Percentiles rank a stretch among this genome's conserved stretches.
Conservation (phyloP, 192 early-diverging fungal genomes). For the Coemansia asiatica region DNA sequence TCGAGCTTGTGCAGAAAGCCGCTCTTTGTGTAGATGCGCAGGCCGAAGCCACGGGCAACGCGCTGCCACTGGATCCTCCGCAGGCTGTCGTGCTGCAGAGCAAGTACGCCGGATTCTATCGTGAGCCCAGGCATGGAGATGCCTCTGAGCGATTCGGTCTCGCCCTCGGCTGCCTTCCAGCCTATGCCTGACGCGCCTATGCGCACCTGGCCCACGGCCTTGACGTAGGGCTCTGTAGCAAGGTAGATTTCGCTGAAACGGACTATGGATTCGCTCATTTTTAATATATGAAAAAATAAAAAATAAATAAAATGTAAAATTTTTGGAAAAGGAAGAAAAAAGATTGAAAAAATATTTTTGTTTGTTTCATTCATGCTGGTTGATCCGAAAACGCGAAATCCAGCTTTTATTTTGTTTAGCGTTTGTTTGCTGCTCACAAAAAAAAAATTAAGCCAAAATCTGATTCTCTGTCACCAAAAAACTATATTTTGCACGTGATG, state of each 20-base stretch:
- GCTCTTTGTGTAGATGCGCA: constrained; percentile 74
- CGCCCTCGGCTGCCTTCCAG: constrained; percentile 56
- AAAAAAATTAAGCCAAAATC: too few relatives aligned
- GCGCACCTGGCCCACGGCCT: constrained; percentile 45
- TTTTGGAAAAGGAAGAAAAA: constrained; percentile 5
- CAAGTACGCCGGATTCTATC: constrained; percentile 36
- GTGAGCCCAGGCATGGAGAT: constrained; percentile 34
- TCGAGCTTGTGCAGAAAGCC: constrained; percentile 83
- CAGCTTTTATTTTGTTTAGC: too few relatives aligned
- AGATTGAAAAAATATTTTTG: constrained; percentile 4
- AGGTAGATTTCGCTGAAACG: constrained; percentile 52
- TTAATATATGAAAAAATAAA: neutral
- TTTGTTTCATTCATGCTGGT: too few relatives aligned
- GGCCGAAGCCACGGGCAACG: constrained; percentile 81
- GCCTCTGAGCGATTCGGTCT: constrained; percentile 35
- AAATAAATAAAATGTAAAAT: neutral
- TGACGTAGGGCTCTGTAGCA: constrained; percentile 51
- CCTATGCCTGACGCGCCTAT: constrained; percentile 50
- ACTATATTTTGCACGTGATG: neutral
- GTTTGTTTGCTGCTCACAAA: too few relatives aligned
- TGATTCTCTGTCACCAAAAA: too few relatives aligned
- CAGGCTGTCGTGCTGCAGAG: constrained; percentile 61
- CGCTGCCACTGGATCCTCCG: constrained; percentile 76
- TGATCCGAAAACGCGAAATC: too few relatives aligned
- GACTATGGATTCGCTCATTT: constrained; percentile 37